Percentiles rank a stretch among this genome's conserved stretches.
These are phyloP conservation scores for Citrullus colocynthis DNA, from an alignment of 306 rosid species.

Conservation along the genomic window DNA sequence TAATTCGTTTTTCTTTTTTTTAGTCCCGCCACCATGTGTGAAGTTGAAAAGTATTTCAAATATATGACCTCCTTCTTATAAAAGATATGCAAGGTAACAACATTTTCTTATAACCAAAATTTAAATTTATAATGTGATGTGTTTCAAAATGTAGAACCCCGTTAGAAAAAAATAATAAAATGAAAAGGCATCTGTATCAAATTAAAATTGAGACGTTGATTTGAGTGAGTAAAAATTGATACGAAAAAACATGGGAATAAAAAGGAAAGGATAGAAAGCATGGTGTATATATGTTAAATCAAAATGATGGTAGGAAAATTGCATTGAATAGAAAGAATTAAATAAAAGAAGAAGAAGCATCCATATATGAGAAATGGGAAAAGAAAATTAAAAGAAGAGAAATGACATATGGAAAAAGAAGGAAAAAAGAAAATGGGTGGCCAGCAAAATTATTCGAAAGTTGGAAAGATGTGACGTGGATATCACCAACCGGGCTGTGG, in stretches of 20 bases:
- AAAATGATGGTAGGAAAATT: neutral
- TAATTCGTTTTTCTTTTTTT: too few species aligned
- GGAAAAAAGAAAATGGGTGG: neutral
- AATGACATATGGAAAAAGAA: neutral
- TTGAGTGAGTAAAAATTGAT: neutral
- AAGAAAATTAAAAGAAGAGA: neutral
- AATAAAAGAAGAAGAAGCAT: neutral
- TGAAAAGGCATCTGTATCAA: neutral
- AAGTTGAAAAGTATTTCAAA: too few species aligned
- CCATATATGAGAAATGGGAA: neutral
- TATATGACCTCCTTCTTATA: too few species aligned
- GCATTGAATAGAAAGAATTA: neutral
- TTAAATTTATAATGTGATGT: too few species aligned
- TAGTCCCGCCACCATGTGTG: too few species aligned
- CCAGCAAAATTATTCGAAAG: conserved; percentile 1
- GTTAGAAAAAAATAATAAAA: neutral
- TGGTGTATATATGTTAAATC: neutral
- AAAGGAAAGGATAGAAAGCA: neutral
- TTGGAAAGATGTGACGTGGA: conserved; percentile 1
- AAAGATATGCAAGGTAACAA: too few species aligned
- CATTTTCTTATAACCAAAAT: too few species aligned
- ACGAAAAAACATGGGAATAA: neutral
- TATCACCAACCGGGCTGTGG: neutral
- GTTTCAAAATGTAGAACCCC: too few species aligned
- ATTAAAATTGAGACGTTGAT: neutral